phyloP scores from a whole-genome alignment of 495 filamentous ascomycete genomes.

The Aspergillus baeticus region DNA sequence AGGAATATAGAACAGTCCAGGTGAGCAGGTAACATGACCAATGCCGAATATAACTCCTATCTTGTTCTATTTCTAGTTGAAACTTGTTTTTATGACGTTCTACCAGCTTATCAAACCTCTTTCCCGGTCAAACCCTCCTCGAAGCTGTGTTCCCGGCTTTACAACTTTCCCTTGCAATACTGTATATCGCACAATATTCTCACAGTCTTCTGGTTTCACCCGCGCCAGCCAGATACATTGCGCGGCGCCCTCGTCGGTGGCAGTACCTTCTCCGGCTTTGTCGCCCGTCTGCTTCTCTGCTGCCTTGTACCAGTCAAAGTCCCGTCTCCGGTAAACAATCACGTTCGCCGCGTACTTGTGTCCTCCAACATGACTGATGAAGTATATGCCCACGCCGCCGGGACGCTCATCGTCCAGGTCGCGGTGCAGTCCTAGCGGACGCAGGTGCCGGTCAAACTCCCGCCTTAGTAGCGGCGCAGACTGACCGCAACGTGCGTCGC shows the following conservation, averaged over 20 bases:
- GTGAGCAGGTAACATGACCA: too few species aligned
- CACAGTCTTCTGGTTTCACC: slow-evolving; percentile 87
- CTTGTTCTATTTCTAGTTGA: slow-evolving; percentile 3
- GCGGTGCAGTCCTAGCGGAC: slow-evolving; percentile 77
- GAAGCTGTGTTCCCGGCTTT: slow-evolving; percentile 76
- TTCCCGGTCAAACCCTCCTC: slow-evolving; percentile 86
- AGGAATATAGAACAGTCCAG: too few species aligned
- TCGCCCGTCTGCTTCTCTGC: slow-evolving; percentile 32
- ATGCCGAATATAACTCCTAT: background rate
- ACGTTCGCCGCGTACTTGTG: slow-evolving; percentile 65
- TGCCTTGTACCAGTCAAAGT: slow-evolving; percentile 52
- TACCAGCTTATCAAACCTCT: slow-evolving; percentile 87
- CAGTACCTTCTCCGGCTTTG: background rate
- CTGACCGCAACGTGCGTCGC: slow-evolving; percentile 93
- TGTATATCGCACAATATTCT: slow-evolving; percentile 87
- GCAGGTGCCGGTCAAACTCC: slow-evolving; percentile 88
- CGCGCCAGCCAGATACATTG: slow-evolving; percentile 96
- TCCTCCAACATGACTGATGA: slow-evolving; percentile 77
- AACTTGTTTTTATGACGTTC: background rate
- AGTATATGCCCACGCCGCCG: slow-evolving; percentile 91
- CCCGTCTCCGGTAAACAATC: slow-evolving; percentile 75
- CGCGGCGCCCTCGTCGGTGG: slow-evolving; percentile 55
- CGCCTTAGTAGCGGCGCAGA: slow-evolving; percentile 80
- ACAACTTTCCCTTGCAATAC: slow-evolving; percentile 91
- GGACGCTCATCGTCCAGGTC: slow-evolving; percentile 84